phyloP scores from a whole-genome alignment of 2,329 filamentous ascomycete species.

The Fusarium coffeatum region DNA sequence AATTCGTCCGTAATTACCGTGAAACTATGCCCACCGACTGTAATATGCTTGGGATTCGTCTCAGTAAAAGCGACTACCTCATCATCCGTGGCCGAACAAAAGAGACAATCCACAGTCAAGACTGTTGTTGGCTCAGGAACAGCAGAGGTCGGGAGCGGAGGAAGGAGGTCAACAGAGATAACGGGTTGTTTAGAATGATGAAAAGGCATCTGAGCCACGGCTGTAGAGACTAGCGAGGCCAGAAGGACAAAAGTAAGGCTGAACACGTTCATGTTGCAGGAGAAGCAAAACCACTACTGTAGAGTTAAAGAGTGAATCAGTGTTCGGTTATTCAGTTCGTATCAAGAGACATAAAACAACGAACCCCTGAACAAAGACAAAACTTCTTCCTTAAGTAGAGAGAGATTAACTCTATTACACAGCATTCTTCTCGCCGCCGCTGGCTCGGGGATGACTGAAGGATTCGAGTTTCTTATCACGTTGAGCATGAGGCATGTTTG shows the following conservation, averaged over 20 bases:
- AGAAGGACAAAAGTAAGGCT: constrained; percentile 30
- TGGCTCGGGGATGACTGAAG: constrained; percentile 18
- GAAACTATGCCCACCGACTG: background rate
- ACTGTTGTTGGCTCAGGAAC: constrained; percentile 15
- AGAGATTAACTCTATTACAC: constrained; percentile 18
- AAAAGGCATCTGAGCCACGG: constrained; percentile 4
- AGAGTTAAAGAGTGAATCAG: constrained; percentile 32
- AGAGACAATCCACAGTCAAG: constrained; percentile 36
- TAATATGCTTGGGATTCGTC: background rate
- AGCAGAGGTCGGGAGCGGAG: constrained; percentile 10
- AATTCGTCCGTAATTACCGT: background rate
- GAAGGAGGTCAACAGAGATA: constrained; percentile 22
- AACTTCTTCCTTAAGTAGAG: constrained; percentile 31
- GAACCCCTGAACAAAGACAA: background rate
- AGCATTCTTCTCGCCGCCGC: constrained; percentile 5
- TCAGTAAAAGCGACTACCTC: background rate
- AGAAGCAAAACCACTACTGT: constrained; percentile 5
- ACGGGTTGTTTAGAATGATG: constrained; percentile 13
- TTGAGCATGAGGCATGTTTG: constrained; percentile 29
- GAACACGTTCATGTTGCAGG: constrained; percentile 35
- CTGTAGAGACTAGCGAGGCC: constrained; percentile 7
- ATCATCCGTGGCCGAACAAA: constrained; percentile 21
- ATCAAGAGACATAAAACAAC: constrained; percentile 7
- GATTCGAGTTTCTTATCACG: constrained; percentile 27
- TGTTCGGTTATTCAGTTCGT: constrained; percentile 17